Evolutionary conservation across 805 yeast genomes (phyloP), one percentile per base, ranked within the genome.

Genomic region (Hyphopichia homilentoma): DNA sequence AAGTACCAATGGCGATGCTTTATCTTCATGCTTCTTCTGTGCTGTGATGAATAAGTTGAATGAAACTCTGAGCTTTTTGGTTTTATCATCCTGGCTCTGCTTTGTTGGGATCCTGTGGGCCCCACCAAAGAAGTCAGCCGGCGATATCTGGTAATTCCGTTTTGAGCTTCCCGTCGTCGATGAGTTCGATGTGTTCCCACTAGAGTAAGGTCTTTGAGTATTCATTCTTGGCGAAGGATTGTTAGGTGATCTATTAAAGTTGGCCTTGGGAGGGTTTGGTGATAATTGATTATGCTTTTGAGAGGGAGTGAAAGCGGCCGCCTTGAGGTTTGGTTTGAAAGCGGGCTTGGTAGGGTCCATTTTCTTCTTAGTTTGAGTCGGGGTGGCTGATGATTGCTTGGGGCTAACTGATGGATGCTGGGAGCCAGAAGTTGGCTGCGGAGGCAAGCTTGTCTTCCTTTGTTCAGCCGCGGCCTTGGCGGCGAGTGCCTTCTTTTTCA

Each of bases 261-360:
- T 39, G 15, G 55, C 44, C 36, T 50, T 47, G 13, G 58, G 52
- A 3, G 61, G 56, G 13, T 40, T 42, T 15, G 65, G 63, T 14
- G 57, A 50, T 25, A 45, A 36, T 27, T 43, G 57, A 6, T 42
- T 26, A n/a, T 41, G 45, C 30, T 51, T 52, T 13, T 27, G 37
- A 9, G 42, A 43, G 11, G 86, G 84, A 7, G 84, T 72, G 45
- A 80, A 81, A 2, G 79, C 70, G 7, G 77, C 79, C 11, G 84
- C 84, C 41, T 77, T 73, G 9, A 85, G 83, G 52, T 80, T 81
- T 52, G 81, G 75, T 57, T 77, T 81, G 59, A 81, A 81, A 14
- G 78, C 75, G 3, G 77, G 68, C n/a, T 75, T 78, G 15, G 48
- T 67, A 49, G 77, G 73, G 48, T 78, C 80, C 64, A 73, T 59